Evolutionary conservation across 257 asterid genomes (phyloP), one percentile per base, ranked within the genome.

Genomic region (Hygrophila difformis): DNA sequence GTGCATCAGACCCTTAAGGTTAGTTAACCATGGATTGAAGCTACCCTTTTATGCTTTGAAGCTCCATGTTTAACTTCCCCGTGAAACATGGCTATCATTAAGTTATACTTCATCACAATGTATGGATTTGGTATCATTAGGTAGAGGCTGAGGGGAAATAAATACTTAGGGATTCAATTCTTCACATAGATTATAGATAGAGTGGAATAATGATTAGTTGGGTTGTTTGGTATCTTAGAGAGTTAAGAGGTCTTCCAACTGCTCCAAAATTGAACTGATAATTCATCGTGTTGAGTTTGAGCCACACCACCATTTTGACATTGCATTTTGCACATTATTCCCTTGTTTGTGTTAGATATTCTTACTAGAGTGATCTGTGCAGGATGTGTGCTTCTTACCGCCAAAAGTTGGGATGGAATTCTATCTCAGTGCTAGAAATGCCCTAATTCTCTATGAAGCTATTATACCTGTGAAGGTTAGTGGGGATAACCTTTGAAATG

Each of bases 381-480:
- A 91, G 96, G 95, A 86, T 72, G 89, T 82, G 39, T 86, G 93
- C 67, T 57, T 76, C 63, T 80, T 82, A 57, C 87, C 95, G 52
- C 76, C 95, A 44, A 82, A 82, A 61, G 95, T 91, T 59, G 96
- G 79, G 19, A 43, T 82, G 76, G 95, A 80, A 64, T 82, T 85
- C 71, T 91, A 86, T 66, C 75, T 72, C 45, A 74, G 93, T 62
- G 86, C 95, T 60, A 78, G 92, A 77, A 84, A 82, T 68, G 73
- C 89, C 55, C 65, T 86, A 44, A 69, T 74, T 62, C 96, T 91
- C 40, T 91, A 91, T 69, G 99, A 86, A 78, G 94, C 89, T 46
- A 64, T 82, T 55, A 42, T 91, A 66, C 96, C 89, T 18, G 95
- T 76, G 67, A 86, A 86, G 99, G 95, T 91, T 58, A 67, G 95